Percentiles rank a stretch among this genome's conserved stretches.
Evolutionary conservation across 2,329 filamentous ascomycete species (phyloP).

Genomic region (Diplodia mutila): DNA sequence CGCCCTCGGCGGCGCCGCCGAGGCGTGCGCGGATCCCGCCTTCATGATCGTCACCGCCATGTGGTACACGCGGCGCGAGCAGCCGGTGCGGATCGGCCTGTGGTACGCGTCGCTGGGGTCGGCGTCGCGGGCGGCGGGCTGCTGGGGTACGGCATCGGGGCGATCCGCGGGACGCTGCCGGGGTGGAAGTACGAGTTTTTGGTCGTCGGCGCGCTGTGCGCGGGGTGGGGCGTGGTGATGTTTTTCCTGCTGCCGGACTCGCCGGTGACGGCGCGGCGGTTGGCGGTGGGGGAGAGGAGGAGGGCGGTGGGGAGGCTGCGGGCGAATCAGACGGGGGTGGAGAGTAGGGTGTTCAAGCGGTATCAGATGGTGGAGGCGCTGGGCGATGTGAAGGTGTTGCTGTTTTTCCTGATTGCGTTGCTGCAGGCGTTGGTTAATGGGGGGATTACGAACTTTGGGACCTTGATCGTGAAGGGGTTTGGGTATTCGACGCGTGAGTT

Average conservation of each 20-base stretch:
- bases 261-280: conserved; percentile 63
- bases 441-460: conserved; percentile 45
- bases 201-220: background rate
- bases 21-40: conserved; percentile 58
- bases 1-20: conserved; percentile 70
- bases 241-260: conserved; percentile 65
- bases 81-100: conserved; percentile 56
- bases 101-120: conserved; percentile 64
- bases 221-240: background rate
- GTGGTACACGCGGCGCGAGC: conserved; percentile 65
- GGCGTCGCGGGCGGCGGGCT: conserved; percentile 58
- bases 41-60: conserved; percentile 58
- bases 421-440: conserved; percentile 44
- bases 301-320: conserved; percentile 46
- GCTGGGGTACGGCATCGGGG: conserved; percentile 62
- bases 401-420: conserved; percentile 43
- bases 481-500: conserved; percentile 39
- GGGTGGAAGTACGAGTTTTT: conserved; percentile 31
- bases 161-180: conserved; percentile 54
- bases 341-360: conserved; percentile 55
- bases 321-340: conserved; percentile 55
- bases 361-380: conserved; percentile 52
- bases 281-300: conserved; percentile 38
- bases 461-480: conserved; percentile 44
- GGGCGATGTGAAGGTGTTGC: conserved; percentile 45